These are phyloP conservation scores for Paspalum notatum DNA, from an alignment of 176 grass and related monocot genomes.

Conservation along the genomic window DNA sequence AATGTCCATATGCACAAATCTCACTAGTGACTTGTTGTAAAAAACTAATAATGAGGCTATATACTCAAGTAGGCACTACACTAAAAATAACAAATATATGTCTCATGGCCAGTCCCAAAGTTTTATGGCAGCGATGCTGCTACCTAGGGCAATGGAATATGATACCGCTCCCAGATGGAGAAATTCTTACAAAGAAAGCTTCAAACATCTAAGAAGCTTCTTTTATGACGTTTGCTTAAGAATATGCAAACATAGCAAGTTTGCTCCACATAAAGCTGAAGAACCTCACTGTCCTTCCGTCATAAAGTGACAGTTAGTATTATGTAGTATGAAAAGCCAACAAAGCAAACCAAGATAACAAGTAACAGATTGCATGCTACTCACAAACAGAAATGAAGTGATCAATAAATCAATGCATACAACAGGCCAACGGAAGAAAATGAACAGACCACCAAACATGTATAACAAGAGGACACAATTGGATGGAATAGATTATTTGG, in stretches of 20 bases:
- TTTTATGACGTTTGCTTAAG: conserved; percentile 29
- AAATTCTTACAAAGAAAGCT: conserved; percentile 19
- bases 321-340: too few relatives aligned
- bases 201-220: conserved; percentile 12
- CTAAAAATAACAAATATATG: neutral
- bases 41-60: neutral
- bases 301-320: too few relatives aligned
- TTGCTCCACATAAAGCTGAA: conserved; percentile 32
- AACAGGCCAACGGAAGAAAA: too few relatives aligned
- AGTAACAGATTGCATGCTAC: neutral
- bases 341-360: too few relatives aligned
- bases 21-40: neutral
- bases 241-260: conserved; percentile 36
- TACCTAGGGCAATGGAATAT: conserved; percentile 31
- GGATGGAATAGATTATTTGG: too few relatives aligned
- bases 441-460: too few relatives aligned
- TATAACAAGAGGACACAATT: too few relatives aligned
- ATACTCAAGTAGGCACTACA: neutral
- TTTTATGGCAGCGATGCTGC: neutral
- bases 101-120: conserved; percentile 39
- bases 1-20: neutral
- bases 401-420: too few relatives aligned
- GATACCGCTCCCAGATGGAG: conserved; percentile 30
- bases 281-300: neutral
- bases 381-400: too few relatives aligned